These are phyloP conservation scores for Fistulifera solaris DNA, from an alignment of 108 stramenopile species.

Conservation along the genomic window DNA sequence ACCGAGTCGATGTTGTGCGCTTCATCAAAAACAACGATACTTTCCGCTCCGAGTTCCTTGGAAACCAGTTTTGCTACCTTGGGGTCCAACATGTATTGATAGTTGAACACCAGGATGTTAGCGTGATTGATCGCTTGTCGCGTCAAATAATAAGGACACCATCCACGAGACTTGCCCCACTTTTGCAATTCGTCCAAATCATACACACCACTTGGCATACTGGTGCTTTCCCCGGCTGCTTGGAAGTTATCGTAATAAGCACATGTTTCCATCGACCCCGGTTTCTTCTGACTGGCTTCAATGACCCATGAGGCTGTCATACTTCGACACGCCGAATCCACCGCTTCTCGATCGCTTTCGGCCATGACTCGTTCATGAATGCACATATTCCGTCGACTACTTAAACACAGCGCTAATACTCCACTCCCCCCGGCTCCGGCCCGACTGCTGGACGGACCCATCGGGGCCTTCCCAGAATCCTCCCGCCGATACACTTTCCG, in stretches of 20 bases:
- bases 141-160: slow-evolving; percentile 99
- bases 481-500: slow-evolving; percentile 7
- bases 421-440: slow-evolving; percentile 74
- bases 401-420: slow-evolving; percentile 90
- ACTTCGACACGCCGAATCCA: slow-evolving; percentile 93
- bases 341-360: slow-evolving; percentile 93
- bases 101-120: slow-evolving; percentile 97
- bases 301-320: slow-evolving; percentile 98
- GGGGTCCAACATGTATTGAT: slow-evolving; percentile 99
- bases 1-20: slow-evolving; percentile 99
- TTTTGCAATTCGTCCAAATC: slow-evolving; percentile 88
- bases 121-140: slow-evolving; percentile 92
- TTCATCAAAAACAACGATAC: slow-evolving; percentile 98
- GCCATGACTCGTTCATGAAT: slow-evolving; percentile 91
- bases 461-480: slow-evolving; percentile 24
- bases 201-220: slow-evolving; percentile 91
- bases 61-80: slow-evolving; percentile 91
- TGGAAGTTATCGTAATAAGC: slow-evolving; percentile 87
- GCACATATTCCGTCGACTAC: slow-evolving; percentile 97
- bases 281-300: slow-evolving; percentile 54
- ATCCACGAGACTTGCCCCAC: slow-evolving; percentile 81
- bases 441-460: slow-evolving; percentile 58
- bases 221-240: slow-evolving; percentile 77
- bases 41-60: slow-evolving; percentile 90
- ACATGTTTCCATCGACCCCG: slow-evolving; percentile 82